phyloP scores from a whole-genome alignment of 2,329 filamentous ascomycete species.

The Microdochium nivale region DNA sequence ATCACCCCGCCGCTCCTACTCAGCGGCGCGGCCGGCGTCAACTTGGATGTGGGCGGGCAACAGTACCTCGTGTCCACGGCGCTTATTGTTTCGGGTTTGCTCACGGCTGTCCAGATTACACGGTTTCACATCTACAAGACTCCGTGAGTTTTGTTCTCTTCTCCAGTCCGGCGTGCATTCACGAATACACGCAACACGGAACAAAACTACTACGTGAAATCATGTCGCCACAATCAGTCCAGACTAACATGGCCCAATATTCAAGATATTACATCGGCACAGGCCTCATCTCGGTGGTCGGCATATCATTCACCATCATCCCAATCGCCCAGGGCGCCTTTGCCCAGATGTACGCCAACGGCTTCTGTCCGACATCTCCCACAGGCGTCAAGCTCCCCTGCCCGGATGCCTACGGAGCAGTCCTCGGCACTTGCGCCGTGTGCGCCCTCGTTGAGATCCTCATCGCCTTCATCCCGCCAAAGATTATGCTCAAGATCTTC shows the following conservation, averaged over 20 bases:
- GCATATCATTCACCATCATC: slow-evolving; percentile 70
- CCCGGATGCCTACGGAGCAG: slow-evolving; percentile 66
- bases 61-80: slow-evolving; percentile 75
- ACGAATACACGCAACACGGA: too few species aligned
- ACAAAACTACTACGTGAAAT: too few species aligned
- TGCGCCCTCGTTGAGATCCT: slow-evolving; percentile 62
- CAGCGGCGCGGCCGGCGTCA: slow-evolving; percentile 49
- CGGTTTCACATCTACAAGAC: slow-evolving; percentile 65
- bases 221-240: not conserved
- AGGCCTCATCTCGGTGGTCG: slow-evolving; percentile 71
- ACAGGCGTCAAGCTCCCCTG: slow-evolving; percentile 64
- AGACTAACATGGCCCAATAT: not conserved
- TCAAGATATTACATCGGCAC: slow-evolving; percentile 67
- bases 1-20: slow-evolving; percentile 76
- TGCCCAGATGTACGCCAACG: slow-evolving; percentile 68
- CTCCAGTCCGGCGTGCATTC: too few species aligned
- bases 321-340: slow-evolving; percentile 65
- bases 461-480: slow-evolving; percentile 67
- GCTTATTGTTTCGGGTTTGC: slow-evolving; percentile 68
- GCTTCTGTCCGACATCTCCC: slow-evolving; percentile 51
- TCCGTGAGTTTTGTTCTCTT: slow-evolving; percentile 26
- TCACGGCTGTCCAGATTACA: slow-evolving; percentile 70
- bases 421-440: slow-evolving; percentile 61
- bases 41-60: slow-evolving; percentile 49
- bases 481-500: slow-evolving; percentile 62